Evolutionary conservation across 2,329 filamentous ascomycete genomes (phyloP), one percentile per base, ranked within the genome.

Genomic region (Fusarium tricinctum): DNA sequence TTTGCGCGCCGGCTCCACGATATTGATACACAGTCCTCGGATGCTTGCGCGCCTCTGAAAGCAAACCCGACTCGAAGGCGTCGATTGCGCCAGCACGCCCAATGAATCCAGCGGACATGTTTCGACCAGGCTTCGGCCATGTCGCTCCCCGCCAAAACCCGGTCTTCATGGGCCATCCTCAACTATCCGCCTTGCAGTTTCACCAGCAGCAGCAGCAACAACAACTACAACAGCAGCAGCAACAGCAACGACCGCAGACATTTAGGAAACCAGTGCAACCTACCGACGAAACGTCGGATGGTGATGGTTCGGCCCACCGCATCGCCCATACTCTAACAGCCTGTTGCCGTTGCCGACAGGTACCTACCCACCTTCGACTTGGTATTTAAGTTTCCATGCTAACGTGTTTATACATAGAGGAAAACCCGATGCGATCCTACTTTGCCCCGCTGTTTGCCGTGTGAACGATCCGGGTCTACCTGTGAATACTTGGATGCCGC

Each of bases 391-490:
- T 33, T 45, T 33, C 51, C 56, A 55, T 65, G 55, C 69, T 74
- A 55, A 67, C 35, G 47, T 43, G 47, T 20, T 52, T 54, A 19
- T 39, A 19, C 51, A 33, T 76, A 97, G 94, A 90, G 95, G 75
- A 99, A 99, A 85, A 98, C 95, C 38, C 87, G 94, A 84, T 99
- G 96, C 83, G 96, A 98, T 80, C 92, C 96, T 6, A 92, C 92
- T 15, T 87, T 99, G 22, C 96, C 96, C 40, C 91, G 92, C 75
- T 99, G 96, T 80, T 87, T 93, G 19, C 94, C 95, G 22, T 99
- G 96, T 82, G 94, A 97, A 81, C 89, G 95, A 72, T 94, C 93
- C 68, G 94, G 94, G 74, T 93, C 94, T 30, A 87, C 89, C 63
- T 99, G 96, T 86, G 95, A 97, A 77, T 99, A 98, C 82, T 97